Percentiles rank a stretch among this genome's conserved stretches.
Evolutionary conservation across 371 early-diverging fungal species (phyloP).

Genomic region (Syncephalastrum sp.): DNA sequence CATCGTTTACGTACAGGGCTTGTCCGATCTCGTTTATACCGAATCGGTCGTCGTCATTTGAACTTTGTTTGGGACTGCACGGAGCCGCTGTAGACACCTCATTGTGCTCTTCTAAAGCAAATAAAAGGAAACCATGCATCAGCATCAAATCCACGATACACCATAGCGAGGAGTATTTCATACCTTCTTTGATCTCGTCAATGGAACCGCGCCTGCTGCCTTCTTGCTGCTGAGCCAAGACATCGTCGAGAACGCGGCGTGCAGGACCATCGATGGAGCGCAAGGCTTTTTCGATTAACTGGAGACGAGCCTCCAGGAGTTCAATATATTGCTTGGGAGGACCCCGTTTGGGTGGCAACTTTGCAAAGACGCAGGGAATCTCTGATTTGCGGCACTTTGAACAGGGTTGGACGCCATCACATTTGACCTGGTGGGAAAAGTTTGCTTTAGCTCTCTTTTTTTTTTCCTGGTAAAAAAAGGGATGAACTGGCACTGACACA

Average conservation of each 20-base stretch:
- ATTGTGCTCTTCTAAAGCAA: background rate
- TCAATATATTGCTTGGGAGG: slow-evolving; percentile 53
- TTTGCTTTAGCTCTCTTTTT: slow-evolving; percentile 1
- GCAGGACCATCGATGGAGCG: slow-evolving; percentile 30
- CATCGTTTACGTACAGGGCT: slow-evolving; percentile 40
- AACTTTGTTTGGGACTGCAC: slow-evolving; percentile 17
- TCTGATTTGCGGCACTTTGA: slow-evolving; percentile 40
- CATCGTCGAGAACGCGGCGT: slow-evolving; percentile 26
- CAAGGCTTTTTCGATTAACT: slow-evolving; percentile 44
- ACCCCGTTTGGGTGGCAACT: slow-evolving; percentile 42
- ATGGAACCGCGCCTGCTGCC: no score
- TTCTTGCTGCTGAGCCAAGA: slow-evolving; percentile 7
- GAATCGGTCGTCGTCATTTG: slow-evolving; percentile 21
- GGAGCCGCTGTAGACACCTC: slow-evolving; percentile 24
- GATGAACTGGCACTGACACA: no score
- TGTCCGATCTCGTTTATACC: slow-evolving; percentile 46
- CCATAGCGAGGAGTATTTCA: background rate
- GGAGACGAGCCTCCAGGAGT: slow-evolving; percentile 40
- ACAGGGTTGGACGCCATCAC: slow-evolving; percentile 53
- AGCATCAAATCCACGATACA: background rate
- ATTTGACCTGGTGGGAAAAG: slow-evolving; percentile 37
- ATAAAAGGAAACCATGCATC: background rate
- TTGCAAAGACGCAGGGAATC: slow-evolving; percentile 41
- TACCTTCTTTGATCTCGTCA: slow-evolving; percentile 8
- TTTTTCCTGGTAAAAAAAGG: background rate